phyloP scores from a whole-genome alignment of 1,139 yeast genomes.

The Pichia sp. region DNA sequence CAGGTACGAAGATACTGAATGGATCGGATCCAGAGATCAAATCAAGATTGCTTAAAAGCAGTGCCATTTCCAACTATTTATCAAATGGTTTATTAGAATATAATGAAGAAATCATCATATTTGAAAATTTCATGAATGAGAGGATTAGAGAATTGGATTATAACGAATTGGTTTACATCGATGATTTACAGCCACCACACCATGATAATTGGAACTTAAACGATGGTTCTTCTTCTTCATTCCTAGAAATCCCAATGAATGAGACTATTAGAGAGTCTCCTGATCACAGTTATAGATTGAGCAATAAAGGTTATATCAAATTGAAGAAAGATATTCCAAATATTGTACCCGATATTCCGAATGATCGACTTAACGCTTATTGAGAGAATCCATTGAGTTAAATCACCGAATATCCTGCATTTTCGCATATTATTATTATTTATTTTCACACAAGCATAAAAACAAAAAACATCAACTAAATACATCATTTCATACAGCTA shows the following conservation, averaged over 20 bases:
- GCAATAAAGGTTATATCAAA: conserved; percentile 3
- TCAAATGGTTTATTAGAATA: conserved; percentile 24
- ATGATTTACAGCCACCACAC: background rate
- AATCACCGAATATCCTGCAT: too few relatives aligned
- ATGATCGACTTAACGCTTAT: conserved; percentile 16
- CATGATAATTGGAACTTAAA: background rate
- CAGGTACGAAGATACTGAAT: conserved; percentile 7
- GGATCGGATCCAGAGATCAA: conserved; percentile 1
- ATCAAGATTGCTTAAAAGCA: background rate
- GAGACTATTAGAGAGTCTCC: background rate
- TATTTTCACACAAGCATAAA: too few relatives aligned
- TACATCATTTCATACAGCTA: too few relatives aligned
- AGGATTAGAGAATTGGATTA: conserved; percentile 12
- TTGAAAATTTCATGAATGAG: conserved; percentile 29
- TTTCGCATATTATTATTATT: background rate
- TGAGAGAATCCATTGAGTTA: background rate
- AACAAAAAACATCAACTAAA: too few relatives aligned
- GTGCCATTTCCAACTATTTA: conserved; percentile 10
- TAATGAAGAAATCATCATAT: conserved; percentile 31
- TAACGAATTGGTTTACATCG: background rate
- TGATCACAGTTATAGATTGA: conserved; percentile 2
- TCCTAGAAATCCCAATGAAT: conserved; percentile 9
- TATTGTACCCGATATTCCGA: conserved; percentile 14
- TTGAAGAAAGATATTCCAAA: conserved; percentile 14
- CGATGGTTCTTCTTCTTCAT: conserved; percentile 10